Evolutionary conservation across 2,329 filamentous ascomycete species (phyloP).

Genomic region (Atkinsonella hypoxylon): DNA sequence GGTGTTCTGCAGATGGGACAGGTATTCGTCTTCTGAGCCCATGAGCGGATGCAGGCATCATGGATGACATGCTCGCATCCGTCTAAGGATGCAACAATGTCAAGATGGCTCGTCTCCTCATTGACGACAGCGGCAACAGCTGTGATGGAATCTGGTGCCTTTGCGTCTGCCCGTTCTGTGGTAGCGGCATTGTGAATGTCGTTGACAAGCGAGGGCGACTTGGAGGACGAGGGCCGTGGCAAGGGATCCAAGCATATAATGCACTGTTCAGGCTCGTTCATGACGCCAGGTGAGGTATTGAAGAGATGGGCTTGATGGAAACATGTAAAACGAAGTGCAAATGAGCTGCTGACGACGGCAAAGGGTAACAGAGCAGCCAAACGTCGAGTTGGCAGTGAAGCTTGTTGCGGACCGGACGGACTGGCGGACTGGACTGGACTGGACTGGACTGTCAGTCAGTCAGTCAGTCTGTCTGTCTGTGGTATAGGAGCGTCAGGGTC

Average conservation of each 20-base stretch:
- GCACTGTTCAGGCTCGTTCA: slow-evolving; percentile 50
- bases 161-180: slow-evolving; percentile 1
- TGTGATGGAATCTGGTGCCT: slow-evolving; percentile 11
- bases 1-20: slow-evolving; percentile 90
- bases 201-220: slow-evolving; percentile 9
- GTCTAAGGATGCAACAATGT: slow-evolving; percentile 46
- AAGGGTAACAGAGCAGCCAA: not conserved
- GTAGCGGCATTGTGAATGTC: slow-evolving; percentile 4
- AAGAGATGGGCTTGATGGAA: slow-evolving; percentile 26
- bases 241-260: slow-evolving; percentile 58
- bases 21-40: slow-evolving; percentile 94
- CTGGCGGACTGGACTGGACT: no score
- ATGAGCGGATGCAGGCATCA: slow-evolving; percentile 82
- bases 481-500: no score
- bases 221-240: slow-evolving; percentile 20
- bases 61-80: slow-evolving; percentile 89
- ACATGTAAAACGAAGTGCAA: slow-evolving; percentile 31
- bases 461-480: no score
- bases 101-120: slow-evolving; percentile 23
- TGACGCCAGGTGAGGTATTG: slow-evolving; percentile 30
- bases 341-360: slow-evolving; percentile 8
- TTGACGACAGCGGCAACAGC: slow-evolving; percentile 8
- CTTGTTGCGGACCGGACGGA: no score
- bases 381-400: not conserved
- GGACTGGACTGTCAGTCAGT: no score